Conservation (phyloP, 139 green algal species). For the Tetraselmis chui region DNA sequence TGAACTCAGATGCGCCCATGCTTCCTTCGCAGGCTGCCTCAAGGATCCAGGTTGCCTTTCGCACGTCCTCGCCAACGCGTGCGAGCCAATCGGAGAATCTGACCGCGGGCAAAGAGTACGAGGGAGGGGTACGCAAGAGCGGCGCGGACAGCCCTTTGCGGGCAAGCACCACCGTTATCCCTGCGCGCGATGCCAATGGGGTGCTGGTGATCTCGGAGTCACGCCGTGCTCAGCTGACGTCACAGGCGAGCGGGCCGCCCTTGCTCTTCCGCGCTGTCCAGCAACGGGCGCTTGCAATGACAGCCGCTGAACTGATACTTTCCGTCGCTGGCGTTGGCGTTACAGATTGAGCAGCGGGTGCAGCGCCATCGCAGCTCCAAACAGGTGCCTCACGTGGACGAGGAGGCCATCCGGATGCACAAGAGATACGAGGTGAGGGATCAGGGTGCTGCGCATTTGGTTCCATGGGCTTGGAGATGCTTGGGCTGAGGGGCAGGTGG, state of each 20-base stretch:
- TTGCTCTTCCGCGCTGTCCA: too few species aligned
- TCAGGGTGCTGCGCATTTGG: too few species aligned
- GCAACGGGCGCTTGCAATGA: background rate
- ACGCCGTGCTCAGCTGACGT: background rate
- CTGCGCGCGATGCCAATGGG: background rate
- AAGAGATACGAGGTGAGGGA: background rate
- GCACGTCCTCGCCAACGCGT: background rate
- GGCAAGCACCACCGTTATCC: too few species aligned
- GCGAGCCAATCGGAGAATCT: background rate
- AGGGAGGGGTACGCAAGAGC: background rate
- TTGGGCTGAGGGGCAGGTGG: too few species aligned
- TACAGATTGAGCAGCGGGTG: background rate
- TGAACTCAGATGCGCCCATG: too few species aligned
- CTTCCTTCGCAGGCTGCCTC: background rate
- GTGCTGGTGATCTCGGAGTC: background rate
- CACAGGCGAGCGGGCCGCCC: background rate
- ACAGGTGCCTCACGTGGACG: background rate
- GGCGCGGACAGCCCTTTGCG: background rate
- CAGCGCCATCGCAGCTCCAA: background rate
- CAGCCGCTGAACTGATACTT: background rate
- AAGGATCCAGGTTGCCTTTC: background rate
- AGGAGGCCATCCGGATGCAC: background rate
- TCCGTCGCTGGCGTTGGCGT: background rate
- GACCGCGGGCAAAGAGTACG: background rate
- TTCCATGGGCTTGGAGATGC: too few species aligned